Evolutionary conservation across 2,329 filamentous ascomycete species (phyloP).

Genomic region (Colletotrichum tropicicola): DNA sequence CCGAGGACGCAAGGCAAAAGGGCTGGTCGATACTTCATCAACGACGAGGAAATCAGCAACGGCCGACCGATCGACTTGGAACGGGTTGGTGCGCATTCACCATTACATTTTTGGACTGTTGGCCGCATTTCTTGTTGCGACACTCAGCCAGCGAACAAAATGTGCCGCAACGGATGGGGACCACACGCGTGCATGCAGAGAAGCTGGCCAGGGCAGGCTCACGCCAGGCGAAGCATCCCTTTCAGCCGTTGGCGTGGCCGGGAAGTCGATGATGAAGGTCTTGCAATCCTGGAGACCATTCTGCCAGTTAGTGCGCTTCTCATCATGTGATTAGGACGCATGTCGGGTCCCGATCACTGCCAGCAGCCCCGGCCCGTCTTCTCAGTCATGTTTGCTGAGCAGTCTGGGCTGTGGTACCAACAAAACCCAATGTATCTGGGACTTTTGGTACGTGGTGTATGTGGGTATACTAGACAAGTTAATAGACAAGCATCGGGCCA

Average conservation of each 20-base stretch:
- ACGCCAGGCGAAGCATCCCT: background rate
- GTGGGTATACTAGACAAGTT: background rate
- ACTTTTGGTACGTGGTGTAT: background rate
- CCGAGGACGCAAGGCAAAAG: background rate
- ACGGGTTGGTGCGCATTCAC: background rate
- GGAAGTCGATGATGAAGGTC: background rate
- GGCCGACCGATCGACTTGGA: background rate
- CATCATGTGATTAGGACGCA: slow-evolving; percentile 22
- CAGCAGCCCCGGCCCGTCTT: background rate
- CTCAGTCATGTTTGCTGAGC: background rate
- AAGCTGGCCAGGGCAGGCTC: background rate
- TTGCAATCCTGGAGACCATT: background rate
- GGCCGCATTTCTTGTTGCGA: too few relatives aligned
- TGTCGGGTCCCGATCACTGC: background rate
- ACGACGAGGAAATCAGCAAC: background rate
- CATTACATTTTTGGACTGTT: background rate
- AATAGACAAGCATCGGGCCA: background rate
- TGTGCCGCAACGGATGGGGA: background rate
- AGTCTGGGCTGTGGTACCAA: background rate
- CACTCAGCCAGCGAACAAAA: too few relatives aligned
- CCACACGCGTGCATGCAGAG: background rate
- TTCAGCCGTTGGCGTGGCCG: background rate
- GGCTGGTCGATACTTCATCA: background rate
- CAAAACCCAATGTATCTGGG: background rate
- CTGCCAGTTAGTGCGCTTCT: background rate